Evolutionary conservation across 257 asterid species (phyloP), one percentile per base, ranked within the genome.

Genomic region (Primulina eburnea): DNA sequence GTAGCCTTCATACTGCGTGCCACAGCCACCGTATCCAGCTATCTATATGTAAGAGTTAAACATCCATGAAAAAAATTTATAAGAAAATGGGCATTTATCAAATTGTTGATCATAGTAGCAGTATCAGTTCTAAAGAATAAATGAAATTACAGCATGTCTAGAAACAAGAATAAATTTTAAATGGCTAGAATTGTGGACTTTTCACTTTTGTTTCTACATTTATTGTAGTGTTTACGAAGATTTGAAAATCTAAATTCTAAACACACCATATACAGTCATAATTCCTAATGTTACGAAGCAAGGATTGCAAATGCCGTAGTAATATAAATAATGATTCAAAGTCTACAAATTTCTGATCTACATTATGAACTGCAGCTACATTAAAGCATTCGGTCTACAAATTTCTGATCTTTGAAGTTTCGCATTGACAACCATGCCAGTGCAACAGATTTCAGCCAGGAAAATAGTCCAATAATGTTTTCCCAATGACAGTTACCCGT

Each of bases 1-100:
- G 97, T 93, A 57, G 97, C 97, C 78, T 93, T 93, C 97, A 90
- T 75, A 68, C 89, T 81, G 64, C 78, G 87, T 69, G 99, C 99
- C 86, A 90, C 96, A 67, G 95, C 99, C 77, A 93, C 99, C 97
- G 90, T 93, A 79, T 90, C 26, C 99, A 80, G 97, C 96, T 80
- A 93, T 93, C 98, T 93, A 76, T 35, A 73, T 75, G 68, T 30
- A 82, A 74, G 35, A 69, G 43, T 30, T 70, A 40, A 64, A 37
- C 43, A 76, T 68, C 7, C 30, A 55, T 3, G 52, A 34, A 69
- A 65, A 8, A 56, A 67, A 59, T 16, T 7, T 50, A 57, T 21
- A 33, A 70, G 11, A 50, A 5, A 56, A 59, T 68, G 73, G 17
- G 73, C 33, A 4, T 52, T 57, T 56, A 72, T 34, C 20, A 20